phyloP scores from a whole-genome alignment of 345 rosid species.

The Turnera subulata region DNA sequence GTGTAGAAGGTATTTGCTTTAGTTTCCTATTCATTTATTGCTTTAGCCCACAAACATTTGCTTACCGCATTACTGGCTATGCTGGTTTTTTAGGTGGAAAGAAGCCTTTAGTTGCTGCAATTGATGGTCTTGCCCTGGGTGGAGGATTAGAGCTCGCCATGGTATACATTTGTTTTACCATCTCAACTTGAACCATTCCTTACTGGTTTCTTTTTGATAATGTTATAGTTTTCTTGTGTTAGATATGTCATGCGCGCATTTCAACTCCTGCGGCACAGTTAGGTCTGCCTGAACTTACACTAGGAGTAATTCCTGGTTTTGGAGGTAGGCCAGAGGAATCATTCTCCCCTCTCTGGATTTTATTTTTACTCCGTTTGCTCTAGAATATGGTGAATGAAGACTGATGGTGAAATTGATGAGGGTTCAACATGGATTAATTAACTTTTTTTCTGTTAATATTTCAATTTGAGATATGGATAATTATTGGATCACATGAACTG shows the following conservation, averaged over 20 bases:
- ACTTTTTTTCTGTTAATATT: no score
- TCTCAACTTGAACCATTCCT: background rate
- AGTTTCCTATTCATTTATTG: background rate
- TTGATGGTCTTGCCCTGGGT: slow-evolving; percentile 96
- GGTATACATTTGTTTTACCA: slow-evolving; percentile 50
- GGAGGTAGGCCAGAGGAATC: slow-evolving; percentile 54
- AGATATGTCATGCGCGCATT: slow-evolving; percentile 92
- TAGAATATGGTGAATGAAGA: no score
- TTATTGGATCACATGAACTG: no score
- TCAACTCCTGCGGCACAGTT: slow-evolving; percentile 71
- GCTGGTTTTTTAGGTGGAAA: slow-evolving; percentile 54
- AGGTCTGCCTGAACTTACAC: slow-evolving; percentile 90
- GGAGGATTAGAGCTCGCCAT: slow-evolving; percentile 89
- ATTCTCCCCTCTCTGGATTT: background rate
- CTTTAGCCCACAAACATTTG: no score
- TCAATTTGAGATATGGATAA: no score
- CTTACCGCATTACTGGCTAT: slow-evolving; percentile 4
- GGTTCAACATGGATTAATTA: no score
- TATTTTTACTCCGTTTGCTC: no score
- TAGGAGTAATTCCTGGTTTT: slow-evolving; percentile 92
- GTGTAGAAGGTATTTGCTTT: slow-evolving; percentile 67
- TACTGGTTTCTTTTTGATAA: background rate
- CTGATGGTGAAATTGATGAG: no score
- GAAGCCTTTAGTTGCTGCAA: slow-evolving; percentile 97
- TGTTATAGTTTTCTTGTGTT: slow-evolving; percentile 15